A percentile compares a stretch with the other conserved stretches of the same genome.
Conservation (phyloP, 768 basidiomycete species). For the Russula ochroleuca region DNA sequence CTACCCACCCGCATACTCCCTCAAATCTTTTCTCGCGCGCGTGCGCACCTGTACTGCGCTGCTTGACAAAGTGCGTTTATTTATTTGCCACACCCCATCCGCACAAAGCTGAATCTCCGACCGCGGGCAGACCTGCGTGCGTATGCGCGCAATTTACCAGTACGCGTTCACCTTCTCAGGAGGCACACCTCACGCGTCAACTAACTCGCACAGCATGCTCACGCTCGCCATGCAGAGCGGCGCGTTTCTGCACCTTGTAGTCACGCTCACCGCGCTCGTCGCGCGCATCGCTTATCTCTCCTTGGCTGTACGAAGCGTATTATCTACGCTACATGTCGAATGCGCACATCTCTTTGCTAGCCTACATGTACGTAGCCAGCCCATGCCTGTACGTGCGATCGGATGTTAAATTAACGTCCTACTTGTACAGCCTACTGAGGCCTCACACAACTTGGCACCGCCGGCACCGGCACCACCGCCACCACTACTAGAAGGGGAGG, state of each 20-base stretch:
- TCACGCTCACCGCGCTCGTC: slow-evolving; percentile 56
- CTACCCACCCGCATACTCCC: slow-evolving; percentile 41
- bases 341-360: slow-evolving; percentile 1
- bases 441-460: neutral
- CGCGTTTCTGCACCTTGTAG: slow-evolving; percentile 65
- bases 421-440: slow-evolving; percentile 2
- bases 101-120: neutral
- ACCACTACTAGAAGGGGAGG: neutral
- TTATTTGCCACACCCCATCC: neutral
- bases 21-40: slow-evolving; percentile 38
- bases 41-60: slow-evolving; percentile 38
- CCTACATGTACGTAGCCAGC: slow-evolving; percentile 17
- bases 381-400: neutral
- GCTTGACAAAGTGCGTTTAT: slow-evolving; percentile 44
- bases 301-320: slow-evolving; percentile 2
- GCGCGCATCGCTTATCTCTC: slow-evolving; percentile 45
- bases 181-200: neutral
- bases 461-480: no score
- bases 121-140: slow-evolving; percentile 41
- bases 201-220: slow-evolving; percentile 46
- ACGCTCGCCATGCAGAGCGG: slow-evolving; percentile 62
- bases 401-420: neutral
- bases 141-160: slow-evolving; percentile 52
- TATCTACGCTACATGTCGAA: slow-evolving; percentile 12
- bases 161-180: slow-evolving; percentile 30